These are phyloP conservation scores for Candida palmyrensis DNA, from an alignment of 805 yeast species.

Conservation along the genomic window DNA sequence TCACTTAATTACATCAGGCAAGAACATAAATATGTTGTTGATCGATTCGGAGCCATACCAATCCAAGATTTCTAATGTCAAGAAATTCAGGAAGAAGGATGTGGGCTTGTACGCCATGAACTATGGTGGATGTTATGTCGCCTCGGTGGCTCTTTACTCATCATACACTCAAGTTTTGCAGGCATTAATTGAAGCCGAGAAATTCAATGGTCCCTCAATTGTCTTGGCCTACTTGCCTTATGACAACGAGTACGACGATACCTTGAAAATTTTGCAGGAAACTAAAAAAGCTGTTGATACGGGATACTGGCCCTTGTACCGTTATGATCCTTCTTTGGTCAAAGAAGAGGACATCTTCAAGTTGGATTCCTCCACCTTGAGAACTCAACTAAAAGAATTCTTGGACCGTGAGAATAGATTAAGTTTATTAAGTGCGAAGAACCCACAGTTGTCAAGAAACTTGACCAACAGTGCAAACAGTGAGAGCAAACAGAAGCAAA, in stretches of 20 bases:
- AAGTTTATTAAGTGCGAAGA: constrained; percentile 63
- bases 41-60: constrained; percentile 79
- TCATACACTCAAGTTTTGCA: constrained; percentile 91
- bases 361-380: constrained; percentile 79
- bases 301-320: constrained; percentile 95
- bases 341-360: constrained; percentile 57
- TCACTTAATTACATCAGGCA: constrained; percentile 67
- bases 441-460: constrained; percentile 75
- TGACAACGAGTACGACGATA: constrained; percentile 54
- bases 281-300: constrained; percentile 87
- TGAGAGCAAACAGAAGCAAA: constrained; percentile 56
- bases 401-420: constrained; percentile 87
- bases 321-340: constrained; percentile 65
- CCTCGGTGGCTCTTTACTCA: constrained; percentile 89
- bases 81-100: constrained; percentile 73
- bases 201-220: constrained; percentile 84
- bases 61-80: constrained; percentile 29
- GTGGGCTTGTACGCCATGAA: constrained; percentile 94
- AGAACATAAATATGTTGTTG: constrained; percentile 77
- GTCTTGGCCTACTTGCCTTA: constrained; percentile 88
- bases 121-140: constrained; percentile 83
- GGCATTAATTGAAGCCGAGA: constrained; percentile 85
- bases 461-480: constrained; percentile 56
- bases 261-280: constrained; percentile 73
- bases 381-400: constrained; percentile 70